These are phyloP conservation scores for Euphrasia arctica DNA, from an alignment of 305 asterid species.

Conservation along the genomic window DNA sequence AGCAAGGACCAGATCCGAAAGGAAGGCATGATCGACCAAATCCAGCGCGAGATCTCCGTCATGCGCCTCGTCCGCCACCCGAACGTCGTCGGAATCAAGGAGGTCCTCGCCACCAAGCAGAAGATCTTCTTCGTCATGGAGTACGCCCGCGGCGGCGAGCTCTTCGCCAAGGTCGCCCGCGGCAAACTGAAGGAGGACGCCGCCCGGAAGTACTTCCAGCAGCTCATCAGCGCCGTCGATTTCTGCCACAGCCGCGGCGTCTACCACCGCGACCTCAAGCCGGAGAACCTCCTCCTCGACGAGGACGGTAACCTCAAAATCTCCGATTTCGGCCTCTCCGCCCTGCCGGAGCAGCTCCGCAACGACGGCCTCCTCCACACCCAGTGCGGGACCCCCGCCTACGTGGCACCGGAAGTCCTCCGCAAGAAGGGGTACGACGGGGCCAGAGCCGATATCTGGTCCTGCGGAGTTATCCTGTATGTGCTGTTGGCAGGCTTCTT, in stretches of 20 bases:
- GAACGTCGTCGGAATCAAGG: constrained; percentile 63
- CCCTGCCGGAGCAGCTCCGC: constrained; percentile 65
- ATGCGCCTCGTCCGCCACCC: constrained; percentile 74
- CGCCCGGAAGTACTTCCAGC: constrained; percentile 70
- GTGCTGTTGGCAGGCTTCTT: constrained; percentile 67
- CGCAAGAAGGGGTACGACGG: constrained; percentile 75
- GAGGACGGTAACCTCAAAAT: constrained; percentile 62
- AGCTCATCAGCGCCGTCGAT: constrained; percentile 69
- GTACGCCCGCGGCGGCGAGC: constrained; percentile 69
- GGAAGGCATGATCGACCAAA: constrained; percentile 61
- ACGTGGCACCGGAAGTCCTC: constrained; percentile 76
- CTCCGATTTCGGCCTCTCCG: constrained; percentile 77
- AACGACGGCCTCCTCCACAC: constrained; percentile 80
- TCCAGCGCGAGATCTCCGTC: constrained; percentile 60
- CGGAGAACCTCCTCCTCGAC: constrained; percentile 74
- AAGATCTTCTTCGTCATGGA: constrained; percentile 70
- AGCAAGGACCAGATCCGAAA: constrained; percentile 55
- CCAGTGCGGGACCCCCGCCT: constrained; percentile 84
- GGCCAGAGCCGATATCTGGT: constrained; percentile 73
- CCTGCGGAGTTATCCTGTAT: constrained; percentile 79
- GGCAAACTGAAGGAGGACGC: constrained; percentile 53
- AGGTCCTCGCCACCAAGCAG: constrained; percentile 71
- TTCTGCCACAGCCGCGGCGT: constrained; percentile 91
- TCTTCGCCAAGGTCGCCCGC: constrained; percentile 52
- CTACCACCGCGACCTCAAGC: constrained; percentile 68